Evolutionary conservation across 441 rosid genomes (phyloP).

Genomic region (Erodium trifolium): DNA sequence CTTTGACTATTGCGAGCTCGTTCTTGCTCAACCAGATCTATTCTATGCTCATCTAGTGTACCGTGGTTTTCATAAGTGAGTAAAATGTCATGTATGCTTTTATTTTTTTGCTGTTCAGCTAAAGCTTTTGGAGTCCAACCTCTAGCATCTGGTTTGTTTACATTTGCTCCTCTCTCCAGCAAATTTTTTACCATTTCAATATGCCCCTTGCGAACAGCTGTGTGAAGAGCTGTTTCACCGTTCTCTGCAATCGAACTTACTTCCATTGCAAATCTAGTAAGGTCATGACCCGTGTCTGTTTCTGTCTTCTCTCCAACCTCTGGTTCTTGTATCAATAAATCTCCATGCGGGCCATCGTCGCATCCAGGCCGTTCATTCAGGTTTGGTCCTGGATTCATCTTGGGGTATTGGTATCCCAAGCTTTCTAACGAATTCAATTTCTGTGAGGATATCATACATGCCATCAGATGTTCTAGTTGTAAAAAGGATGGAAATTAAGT

Average conservation of each 20-base stretch:
- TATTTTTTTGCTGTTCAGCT: slow-evolving; percentile 44
- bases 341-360: slow-evolving; percentile 28
- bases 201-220: slow-evolving; percentile 43
- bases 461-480: slow-evolving; percentile 13
- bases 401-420: slow-evolving; percentile 23
- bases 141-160: slow-evolving; percentile 40
- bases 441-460: slow-evolving; percentile 28
- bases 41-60: slow-evolving; percentile 38
- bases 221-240: slow-evolving; percentile 40
- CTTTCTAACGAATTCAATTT: slow-evolving; percentile 32
- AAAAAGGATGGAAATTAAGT: slow-evolving; percentile 4
- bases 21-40: slow-evolving; percentile 38
- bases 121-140: slow-evolving; percentile 45
- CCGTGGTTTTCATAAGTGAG: slow-evolving; percentile 35
- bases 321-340: slow-evolving; percentile 24
- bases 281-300: slow-evolving; percentile 19
- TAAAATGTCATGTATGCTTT: slow-evolving; percentile 41
- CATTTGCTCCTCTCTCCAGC: slow-evolving; percentile 39
- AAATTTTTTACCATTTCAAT: slow-evolving; percentile 51
- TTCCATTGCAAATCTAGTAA: neutral
- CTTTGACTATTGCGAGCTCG: slow-evolving; percentile 23
- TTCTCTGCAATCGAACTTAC: slow-evolving; percentile 27
- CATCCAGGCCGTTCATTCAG: slow-evolving; percentile 23
- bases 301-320: slow-evolving; percentile 23
- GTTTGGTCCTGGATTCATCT: slow-evolving; percentile 19